A percentile compares a stretch with the other conserved stretches of the same genome.
Conservation (phyloP, 2,329 filamentous ascomycete genomes). For the Alternaria sp. region DNA sequence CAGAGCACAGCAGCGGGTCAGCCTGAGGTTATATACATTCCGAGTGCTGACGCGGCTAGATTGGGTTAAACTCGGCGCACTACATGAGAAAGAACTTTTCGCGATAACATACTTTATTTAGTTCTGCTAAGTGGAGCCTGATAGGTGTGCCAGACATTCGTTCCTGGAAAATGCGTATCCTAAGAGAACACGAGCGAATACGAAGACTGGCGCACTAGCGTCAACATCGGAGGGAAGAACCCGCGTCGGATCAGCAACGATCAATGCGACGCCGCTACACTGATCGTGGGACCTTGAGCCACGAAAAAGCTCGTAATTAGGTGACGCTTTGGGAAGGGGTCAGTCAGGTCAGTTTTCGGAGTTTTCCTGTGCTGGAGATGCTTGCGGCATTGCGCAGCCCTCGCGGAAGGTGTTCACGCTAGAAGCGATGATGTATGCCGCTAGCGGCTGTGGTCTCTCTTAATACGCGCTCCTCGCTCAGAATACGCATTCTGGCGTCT, state of each 20-base stretch:
- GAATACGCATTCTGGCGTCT: neutral
- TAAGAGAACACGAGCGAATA: neutral
- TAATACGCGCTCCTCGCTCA: neutral
- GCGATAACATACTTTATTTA: neutral
- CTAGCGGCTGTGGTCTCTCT: neutral
- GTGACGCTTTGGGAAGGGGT: neutral
- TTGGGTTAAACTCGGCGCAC: neutral
- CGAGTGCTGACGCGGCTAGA: neutral
- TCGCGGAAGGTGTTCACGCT: neutral
- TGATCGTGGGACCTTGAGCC: neutral
- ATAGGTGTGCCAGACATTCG: neutral
- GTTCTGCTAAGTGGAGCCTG: neutral
- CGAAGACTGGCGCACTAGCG: neutral
- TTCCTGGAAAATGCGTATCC: neutral
- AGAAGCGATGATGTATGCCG: neutral
- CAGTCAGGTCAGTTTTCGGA: neutral
- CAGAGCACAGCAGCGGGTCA: neutral
- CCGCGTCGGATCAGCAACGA: neutral
- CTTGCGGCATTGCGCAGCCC: neutral
- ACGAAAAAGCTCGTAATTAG: neutral
- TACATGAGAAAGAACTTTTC: neutral
- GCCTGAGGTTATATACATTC: neutral
- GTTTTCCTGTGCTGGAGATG: neutral
- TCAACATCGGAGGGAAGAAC: neutral
- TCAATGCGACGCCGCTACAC: neutral